Percentiles rank a stretch among this genome's conserved stretches.
phyloP scores from a whole-genome alignment of 2,329 filamentous ascomycete genomes.

The Lachnellula cervina region DNA sequence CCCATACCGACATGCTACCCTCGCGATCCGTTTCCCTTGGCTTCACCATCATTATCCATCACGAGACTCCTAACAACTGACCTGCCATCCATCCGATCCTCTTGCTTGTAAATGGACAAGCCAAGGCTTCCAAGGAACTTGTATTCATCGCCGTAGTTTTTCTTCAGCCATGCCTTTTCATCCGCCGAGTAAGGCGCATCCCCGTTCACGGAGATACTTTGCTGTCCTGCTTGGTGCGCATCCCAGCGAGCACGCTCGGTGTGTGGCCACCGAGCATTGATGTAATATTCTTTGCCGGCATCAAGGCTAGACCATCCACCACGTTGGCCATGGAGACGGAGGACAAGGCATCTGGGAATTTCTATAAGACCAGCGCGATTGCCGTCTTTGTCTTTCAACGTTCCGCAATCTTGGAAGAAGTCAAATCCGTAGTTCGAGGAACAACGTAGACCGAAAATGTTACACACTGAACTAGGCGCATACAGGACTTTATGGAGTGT shows the following conservation, averaged over 20 bases:
- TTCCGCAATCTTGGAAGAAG: constrained; percentile 41
- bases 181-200: constrained; percentile 12
- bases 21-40: background rate
- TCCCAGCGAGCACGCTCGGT: constrained; percentile 3
- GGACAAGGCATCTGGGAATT: background rate
- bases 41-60: background rate
- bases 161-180: constrained; percentile 35
- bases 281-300: background rate
- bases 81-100: constrained; percentile 34
- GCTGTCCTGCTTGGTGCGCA: background rate
- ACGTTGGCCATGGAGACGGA: background rate
- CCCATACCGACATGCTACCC: too few species aligned
- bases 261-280: constrained; percentile 1
- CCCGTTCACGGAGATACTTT: background rate
- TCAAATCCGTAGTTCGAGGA: constrained; percentile 85
- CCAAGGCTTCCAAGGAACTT: constrained; percentile 31
- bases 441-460: constrained; percentile 41
- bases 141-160: constrained; percentile 31
- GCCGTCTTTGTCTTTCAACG: background rate
- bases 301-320: background rate
- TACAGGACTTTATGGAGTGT: constrained; percentile 2
- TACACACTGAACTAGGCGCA: background rate
- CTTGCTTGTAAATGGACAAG: constrained; percentile 34
- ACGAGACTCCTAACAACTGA: background rate
- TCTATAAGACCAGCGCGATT: constrained; percentile 1